phyloP scores from a whole-genome alignment of 371 early-diverging fungal species.

The Mortierella sp. region DNA sequence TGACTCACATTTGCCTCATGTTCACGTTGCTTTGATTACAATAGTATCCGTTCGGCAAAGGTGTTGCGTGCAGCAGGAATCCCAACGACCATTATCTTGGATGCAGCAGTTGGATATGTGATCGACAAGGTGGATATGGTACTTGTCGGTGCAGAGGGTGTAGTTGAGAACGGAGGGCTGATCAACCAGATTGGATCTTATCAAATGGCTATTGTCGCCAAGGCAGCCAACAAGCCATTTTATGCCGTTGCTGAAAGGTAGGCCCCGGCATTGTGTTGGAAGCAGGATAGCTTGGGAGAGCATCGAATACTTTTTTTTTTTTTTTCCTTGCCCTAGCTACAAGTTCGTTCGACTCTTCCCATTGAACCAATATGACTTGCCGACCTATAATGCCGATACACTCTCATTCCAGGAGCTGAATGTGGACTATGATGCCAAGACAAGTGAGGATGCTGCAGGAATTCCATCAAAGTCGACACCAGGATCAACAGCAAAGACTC shows the following conservation, averaged over 20 bases:
- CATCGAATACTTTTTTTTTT: too few species aligned
- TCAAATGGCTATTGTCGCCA: conserved; percentile 94
- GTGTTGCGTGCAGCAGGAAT: conserved; percentile 82
- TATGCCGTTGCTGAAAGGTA: conserved; percentile 96
- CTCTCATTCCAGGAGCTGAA: conserved; percentile 67
- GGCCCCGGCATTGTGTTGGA: too few species aligned
- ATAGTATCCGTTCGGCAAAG: conserved; percentile 78
- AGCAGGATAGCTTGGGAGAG: too few species aligned
- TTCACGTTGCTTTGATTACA: not conserved
- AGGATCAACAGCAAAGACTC: not conserved
- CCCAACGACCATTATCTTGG: conserved; percentile 88
- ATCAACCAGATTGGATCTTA: conserved; percentile 96
- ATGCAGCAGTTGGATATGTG: conserved; percentile 93
- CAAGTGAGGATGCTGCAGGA: conserved; percentile 17
- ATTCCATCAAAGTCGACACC: not conserved
- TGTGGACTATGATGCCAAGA: conserved; percentile 33
- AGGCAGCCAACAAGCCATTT: conserved; percentile 92
- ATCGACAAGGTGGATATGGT: conserved; percentile 95
- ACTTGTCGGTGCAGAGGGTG: conserved; percentile 97
- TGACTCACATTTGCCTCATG: conserved; percentile 32
- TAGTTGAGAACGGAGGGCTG: conserved; percentile 97
- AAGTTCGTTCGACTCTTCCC: conserved; percentile 95
- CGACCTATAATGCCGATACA: conserved; percentile 72
- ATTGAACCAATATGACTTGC: conserved; percentile 87
- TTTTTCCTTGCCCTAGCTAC: conserved; percentile 64